Evolutionary conservation across 2,329 filamentous ascomycete species (phyloP).

Genomic region (Microsporum canis): DNA sequence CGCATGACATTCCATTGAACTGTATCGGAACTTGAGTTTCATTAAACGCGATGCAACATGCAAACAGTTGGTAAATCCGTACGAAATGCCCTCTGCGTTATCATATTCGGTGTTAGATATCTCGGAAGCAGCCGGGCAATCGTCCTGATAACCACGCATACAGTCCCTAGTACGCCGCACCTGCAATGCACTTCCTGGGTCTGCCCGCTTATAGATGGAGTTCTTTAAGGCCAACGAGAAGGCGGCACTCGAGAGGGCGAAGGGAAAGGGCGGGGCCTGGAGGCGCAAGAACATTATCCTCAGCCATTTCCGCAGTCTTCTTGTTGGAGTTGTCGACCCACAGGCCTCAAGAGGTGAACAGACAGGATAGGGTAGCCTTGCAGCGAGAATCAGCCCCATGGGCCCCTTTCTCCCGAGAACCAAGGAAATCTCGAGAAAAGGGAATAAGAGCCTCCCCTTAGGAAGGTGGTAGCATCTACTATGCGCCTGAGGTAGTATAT

Average conservation of each 20-base stretch:
- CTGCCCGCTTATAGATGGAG: neutral
- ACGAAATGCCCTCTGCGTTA: neutral
- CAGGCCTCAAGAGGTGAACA: neutral
- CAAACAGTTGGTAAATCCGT: neutral
- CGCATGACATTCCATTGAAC: conserved; percentile 2
- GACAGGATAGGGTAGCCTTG: neutral
- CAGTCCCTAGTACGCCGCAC: neutral
- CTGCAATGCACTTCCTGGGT: neutral
- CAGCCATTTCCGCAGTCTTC: neutral
- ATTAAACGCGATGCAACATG: neutral
- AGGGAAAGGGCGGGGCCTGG: neutral
- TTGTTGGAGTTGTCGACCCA: neutral
- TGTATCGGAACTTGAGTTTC: neutral
- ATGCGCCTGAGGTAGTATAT: neutral
- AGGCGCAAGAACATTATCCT: neutral
- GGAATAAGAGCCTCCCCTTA: neutral
- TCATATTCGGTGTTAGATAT: neutral
- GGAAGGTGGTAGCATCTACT: neutral
- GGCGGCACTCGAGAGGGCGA: neutral
- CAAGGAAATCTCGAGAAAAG: neutral
- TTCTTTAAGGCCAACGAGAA: neutral
- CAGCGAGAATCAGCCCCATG: neutral
- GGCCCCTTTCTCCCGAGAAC: neutral
- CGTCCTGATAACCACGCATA: neutral
- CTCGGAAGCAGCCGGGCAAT: neutral